phyloP scores from a whole-genome alignment of 2,329 filamentous ascomycete genomes.

The Truncatella angustata region DNA sequence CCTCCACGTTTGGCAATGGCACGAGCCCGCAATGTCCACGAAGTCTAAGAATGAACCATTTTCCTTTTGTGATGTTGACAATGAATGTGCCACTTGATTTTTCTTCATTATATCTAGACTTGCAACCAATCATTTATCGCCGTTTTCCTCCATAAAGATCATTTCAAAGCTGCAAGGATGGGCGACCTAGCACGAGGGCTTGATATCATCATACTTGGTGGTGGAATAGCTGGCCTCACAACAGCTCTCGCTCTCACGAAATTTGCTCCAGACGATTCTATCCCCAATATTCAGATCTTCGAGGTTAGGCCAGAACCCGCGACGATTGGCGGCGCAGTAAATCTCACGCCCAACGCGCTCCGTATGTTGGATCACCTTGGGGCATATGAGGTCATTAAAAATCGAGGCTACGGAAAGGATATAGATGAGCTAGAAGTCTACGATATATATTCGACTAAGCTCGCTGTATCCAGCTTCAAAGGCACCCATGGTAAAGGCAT shows the following conservation, averaged over 20 bases:
- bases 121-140: too few species aligned
- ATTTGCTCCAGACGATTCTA: constrained; percentile 7
- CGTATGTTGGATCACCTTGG: constrained; percentile 10
- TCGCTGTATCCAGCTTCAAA: constrained; percentile 11
- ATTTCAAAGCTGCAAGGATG: too few species aligned
- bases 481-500: constrained; percentile 9
- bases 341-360: constrained; percentile 11
- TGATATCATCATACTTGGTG: constrained; percentile 10
- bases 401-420: constrained; percentile 7
- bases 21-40: not conserved
- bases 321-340: constrained; percentile 11
- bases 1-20: not conserved
- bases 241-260: constrained; percentile 11
- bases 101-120: too few species aligned
- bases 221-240: constrained; percentile 11
- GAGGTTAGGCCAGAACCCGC: constrained; percentile 11
- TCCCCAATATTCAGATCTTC: constrained; percentile 9
- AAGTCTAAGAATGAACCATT: not conserved
- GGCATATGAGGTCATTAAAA: constrained; percentile 5
- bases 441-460: constrained; percentile 10
- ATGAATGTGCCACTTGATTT: too few species aligned
- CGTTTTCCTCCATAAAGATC: too few species aligned
- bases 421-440: constrained; percentile 11
- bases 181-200: not conserved
- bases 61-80: too few species aligned